Percentiles rank a stretch among this genome's conserved stretches.
phyloP scores from a whole-genome alignment of 1,284 basidiomycete genomes.

The Tilletia horrida region DNA sequence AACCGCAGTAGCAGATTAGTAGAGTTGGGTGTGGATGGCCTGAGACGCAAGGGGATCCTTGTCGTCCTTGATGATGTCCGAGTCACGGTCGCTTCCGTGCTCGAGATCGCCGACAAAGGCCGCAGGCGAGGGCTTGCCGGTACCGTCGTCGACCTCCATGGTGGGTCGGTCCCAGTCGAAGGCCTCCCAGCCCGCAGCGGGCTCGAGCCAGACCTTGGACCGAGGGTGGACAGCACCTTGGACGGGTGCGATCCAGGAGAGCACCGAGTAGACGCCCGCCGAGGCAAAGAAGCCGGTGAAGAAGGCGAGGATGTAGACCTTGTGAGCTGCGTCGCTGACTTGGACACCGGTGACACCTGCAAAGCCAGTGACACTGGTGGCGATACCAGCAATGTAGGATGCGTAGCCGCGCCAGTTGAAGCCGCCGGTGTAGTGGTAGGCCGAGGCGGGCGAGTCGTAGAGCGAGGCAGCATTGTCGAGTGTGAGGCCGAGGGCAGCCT shows the following conservation, averaged over 20 bases:
- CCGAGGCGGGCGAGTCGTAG: constrained; percentile 60
- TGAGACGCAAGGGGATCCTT: neutral
- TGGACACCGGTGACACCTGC: constrained; percentile 56
- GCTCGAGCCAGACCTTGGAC: constrained; percentile 31
- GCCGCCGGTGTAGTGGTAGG: constrained; percentile 74
- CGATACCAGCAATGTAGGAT: constrained; percentile 71
- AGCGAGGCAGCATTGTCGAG: constrained; percentile 9
- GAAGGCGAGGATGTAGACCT: constrained; percentile 55
- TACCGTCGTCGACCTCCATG: constrained; percentile 3
- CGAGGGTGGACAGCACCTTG: constrained; percentile 24
- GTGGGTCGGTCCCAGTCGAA: constrained; percentile 28
- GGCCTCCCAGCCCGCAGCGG: constrained; percentile 32
- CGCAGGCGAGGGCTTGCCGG: neutral
- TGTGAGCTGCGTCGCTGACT: constrained; percentile 39
- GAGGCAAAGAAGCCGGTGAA: constrained; percentile 53
- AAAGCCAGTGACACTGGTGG: constrained; percentile 76
- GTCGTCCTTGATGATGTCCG: neutral
- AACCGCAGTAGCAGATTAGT: neutral
- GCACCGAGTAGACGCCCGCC: constrained; percentile 39
- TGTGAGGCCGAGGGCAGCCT: constrained; percentile 13
- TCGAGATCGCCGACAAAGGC: neutral
- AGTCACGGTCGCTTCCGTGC: constrained; percentile 11
- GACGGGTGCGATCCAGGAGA: constrained; percentile 38
- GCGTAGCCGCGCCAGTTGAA: constrained; percentile 65
- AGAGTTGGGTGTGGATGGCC: neutral